A percentile compares a stretch with the other conserved stretches of the same genome.
Conservation (phyloP, 2,329 filamentous ascomycete genomes). For the Pseudogymnoascus sp. region DNA sequence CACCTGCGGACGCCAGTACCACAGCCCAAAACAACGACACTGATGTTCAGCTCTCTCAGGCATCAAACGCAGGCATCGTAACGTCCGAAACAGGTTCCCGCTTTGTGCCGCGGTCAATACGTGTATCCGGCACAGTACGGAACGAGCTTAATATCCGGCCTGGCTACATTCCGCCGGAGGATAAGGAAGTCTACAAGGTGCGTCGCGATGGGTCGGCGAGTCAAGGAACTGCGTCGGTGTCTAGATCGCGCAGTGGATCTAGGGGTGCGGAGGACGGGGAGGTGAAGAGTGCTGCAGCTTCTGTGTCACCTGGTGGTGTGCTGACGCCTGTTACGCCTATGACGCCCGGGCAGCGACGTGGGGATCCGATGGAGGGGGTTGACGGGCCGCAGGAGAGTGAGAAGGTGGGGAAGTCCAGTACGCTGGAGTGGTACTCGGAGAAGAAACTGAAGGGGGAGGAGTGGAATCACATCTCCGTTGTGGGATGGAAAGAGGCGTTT, state of each 20-base stretch:
- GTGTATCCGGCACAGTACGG: conserved; percentile 74
- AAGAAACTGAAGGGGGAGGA: conserved; percentile 40
- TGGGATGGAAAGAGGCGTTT: conserved; percentile 31
- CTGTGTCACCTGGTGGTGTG: not conserved
- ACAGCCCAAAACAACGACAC: not conserved
- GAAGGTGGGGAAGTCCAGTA: conserved; percentile 21
- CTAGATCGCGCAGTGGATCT: not conserved
- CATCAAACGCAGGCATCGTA: conserved; percentile 56
- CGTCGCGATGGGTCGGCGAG: conserved; percentile 30
- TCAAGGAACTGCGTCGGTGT: not conserved
- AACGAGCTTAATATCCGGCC: conserved; percentile 85
- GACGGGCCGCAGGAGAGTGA: not conserved
- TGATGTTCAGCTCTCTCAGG: not conserved
- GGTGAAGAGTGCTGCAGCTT: not conserved
- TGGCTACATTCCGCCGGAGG: conserved; percentile 84
- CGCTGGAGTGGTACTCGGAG: conserved; percentile 43
- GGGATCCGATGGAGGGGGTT: not conserved
- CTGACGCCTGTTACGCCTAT: not conserved
- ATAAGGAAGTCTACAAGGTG: conserved; percentile 89
- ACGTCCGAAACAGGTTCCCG: conserved; percentile 66
- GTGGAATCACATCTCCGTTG: conserved; percentile 42
- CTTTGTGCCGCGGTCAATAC: conserved; percentile 74
- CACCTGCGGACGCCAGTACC: not conserved
- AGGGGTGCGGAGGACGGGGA: not conserved
- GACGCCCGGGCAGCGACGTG: not conserved